Base-by-base conservation (phyloP, 108 stramenopile species). In the Skeletonema menzelii region DNA sequence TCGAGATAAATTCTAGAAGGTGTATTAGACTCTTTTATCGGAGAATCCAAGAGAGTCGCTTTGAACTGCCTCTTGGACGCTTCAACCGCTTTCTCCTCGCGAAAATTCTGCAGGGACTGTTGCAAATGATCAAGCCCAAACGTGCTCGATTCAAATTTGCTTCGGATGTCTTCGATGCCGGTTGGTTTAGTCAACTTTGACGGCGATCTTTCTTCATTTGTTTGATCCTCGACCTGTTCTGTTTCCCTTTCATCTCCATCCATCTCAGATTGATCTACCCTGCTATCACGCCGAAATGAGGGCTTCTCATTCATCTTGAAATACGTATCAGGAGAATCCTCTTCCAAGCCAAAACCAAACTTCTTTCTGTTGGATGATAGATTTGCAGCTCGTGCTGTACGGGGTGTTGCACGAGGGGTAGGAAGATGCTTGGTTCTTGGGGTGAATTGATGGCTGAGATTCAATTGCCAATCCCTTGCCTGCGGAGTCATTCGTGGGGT, bases 61-160 rank as follows among this genome's bases (percentile, higher is more conserved):
- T 10, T 37, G 10, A 37, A 0, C 17, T 10, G 46, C 2, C 15
- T 47, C 46, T 19, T n/a, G n/a, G 46, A 6, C 3, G 46, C 19
- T 6, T 0, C 46, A 47, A 19, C 46, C 46, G 17, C 46, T 19
- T 17, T 47, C 46, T 47, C 46, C 46, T 47, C 46, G 7, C 17
- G 46, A 5, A 47, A 13, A 5, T 47, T n/a, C 6, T 47, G 46
- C 7, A 19, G 46, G 4, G 46, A 47, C 17, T 47, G 17, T 5
- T 47, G 46, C n/a, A 47, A 3, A 47, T 47, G 46, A 7, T 47
- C 17, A 19, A 47, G 17, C 4, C 46, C 46, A 47, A 47, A 47
- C n/a, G 8, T 35, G 27, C 32, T 31, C 14, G 72, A 40, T 57
- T 76, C 75, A 57, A 76, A 76, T 38, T 44, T 59, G 35, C 28